Base-by-base conservation (phyloP, 2,329 filamentous ascomycete species). In the Tolypocladium ophioglossoides region DNA sequence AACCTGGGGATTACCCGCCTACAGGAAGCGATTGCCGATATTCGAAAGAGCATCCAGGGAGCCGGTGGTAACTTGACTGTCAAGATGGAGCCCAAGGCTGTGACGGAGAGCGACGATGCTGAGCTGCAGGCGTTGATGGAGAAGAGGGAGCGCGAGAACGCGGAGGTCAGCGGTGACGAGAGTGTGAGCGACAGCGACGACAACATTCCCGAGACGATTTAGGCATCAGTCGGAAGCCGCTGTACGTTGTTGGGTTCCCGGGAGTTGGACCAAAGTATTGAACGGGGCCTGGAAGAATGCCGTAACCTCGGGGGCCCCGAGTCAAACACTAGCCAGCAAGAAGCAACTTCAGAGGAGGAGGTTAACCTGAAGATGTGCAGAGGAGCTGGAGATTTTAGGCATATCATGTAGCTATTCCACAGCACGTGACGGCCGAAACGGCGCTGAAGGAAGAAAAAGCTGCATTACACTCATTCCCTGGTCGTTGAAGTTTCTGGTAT, bases 1-100 rank as follows among this genome's bases (percentile, higher is more conserved):
- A 83, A 74, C 59, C 77, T 85, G 52, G 94, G 94, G 56, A 96
- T 99, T 65, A 76, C 84, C 58, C 83, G 86, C 58, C 77, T 99
- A 62, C 89, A 96, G 72, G 86, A 90, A 67, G 90, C 94, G 20
- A 99, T 99, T 63, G 79, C 87, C 65, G 89, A 91, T 64, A 91
- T 99, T 64, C 82, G 87, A 64, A 80, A 76, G 66, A 91, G 80
- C 71, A 99, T 99, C 68, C 83, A 85, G 68, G 78, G 73, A 48
- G 82, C 87, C 1, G 88, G 88, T 53, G 94, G 94, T 57, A 84
- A 83, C 67, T 87, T 92, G 67, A 81, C 86, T 46, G 87, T 96
- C 64, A 96, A 95, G 84, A 99, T 99, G 94, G 91, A 94, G 66
- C 94, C 94, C 62, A 97, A 97, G 84, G 94, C 95, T 5, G 94